Base-by-base conservation (phyloP, 1,139 yeast species). In the Kodamaea plutei region DNA sequence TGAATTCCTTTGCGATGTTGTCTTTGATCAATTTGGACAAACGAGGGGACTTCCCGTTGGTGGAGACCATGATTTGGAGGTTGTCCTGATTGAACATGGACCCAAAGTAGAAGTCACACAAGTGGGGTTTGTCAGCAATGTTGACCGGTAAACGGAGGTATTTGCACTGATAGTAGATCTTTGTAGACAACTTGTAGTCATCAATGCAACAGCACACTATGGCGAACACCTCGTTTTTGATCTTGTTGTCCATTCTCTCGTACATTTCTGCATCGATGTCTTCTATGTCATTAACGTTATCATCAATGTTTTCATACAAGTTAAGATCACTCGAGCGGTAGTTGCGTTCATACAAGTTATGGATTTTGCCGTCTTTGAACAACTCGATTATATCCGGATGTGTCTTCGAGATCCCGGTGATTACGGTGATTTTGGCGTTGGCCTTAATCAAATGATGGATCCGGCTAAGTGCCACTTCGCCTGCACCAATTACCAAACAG, bases 71-170 rank as follows among this genome's bases (percentile, higher is more conserved):
- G 20, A 85, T 72, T 50, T 84, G 94, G 30, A 85, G 60, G 15
- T 79, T 77, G n/a, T 88, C 94, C 39, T 75, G 76, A 47, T 84
- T 72, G 50, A 77, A 78, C 67, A 82, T 79, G 16, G 89, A 76
- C 1, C 95, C 95, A 54, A 84, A 85, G 58, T 84, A 85, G 53
- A 84, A 85, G 53, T 85, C 95, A 59, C 95, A 85, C 39, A 79
- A 60, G 10, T 75, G 73, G 2, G 95, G 95, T 40, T 83, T 83
- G 52, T 85, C 95, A 2, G 95, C 95, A 25, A 84, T 81, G 51
- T 85, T 85, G 20, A 83, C 88, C 11, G 85, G 84, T 31, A 84
- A 55, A 10, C 76, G 59, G 8, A 64, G 48, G 26, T 54, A 48
- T 39, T 79, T 78, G 45, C 84, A 76, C 40, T 69, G 71, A 39